A percentile compares a stretch with the other conserved stretches of the same genome.
These are phyloP conservation scores for Epichloe glyceriae DNA, from an alignment of 2,329 filamentous ascomycete species.

Conservation along the genomic window DNA sequence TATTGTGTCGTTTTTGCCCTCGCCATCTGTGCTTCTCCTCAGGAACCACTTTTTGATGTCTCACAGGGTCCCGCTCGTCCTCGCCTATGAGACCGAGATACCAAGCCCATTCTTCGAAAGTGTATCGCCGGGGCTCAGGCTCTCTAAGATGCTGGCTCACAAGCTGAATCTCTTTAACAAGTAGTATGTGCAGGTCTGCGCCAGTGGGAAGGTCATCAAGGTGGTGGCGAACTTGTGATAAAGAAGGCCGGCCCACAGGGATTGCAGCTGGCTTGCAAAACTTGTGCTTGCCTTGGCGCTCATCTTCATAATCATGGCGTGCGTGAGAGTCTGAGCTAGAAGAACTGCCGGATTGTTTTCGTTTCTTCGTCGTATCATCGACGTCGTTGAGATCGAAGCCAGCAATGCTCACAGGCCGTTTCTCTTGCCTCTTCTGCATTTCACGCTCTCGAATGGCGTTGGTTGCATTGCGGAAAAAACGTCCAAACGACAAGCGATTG, in stretches of 20 bases:
- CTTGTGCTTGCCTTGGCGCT: constrained; percentile 5
- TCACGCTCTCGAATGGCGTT: constrained; percentile 2
- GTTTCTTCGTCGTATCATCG: background rate
- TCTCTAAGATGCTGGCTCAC: constrained; percentile 51
- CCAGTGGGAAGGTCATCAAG: constrained; percentile 27
- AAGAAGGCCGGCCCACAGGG: constrained; percentile 16
- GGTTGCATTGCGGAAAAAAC: constrained; percentile 20
- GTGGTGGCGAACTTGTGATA: constrained; percentile 23
- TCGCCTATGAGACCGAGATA: constrained; percentile 67
- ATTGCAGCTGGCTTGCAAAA: constrained; percentile 1
- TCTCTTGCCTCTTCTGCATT: background rate
- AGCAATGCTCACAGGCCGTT: background rate
- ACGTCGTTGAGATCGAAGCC: constrained; percentile 4
- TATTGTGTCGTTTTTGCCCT: constrained; percentile 2
- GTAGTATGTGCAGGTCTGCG: constrained; percentile 46
- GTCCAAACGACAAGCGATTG: constrained; percentile 29
- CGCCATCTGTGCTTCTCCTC: constrained; percentile 11
- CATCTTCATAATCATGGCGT: background rate
- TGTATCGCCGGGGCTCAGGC: constrained; percentile 49
- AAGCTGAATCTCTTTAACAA: constrained; percentile 58
- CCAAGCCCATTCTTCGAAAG: constrained; percentile 77
- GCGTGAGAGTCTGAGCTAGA: background rate
- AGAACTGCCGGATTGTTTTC: background rate
- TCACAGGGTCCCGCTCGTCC: constrained; percentile 39
- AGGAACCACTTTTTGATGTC: constrained; percentile 30